Evolutionary conservation across 1,284 basidiomycete genomes (phyloP).

Genomic region (Trichosporon coremiiforme): DNA sequence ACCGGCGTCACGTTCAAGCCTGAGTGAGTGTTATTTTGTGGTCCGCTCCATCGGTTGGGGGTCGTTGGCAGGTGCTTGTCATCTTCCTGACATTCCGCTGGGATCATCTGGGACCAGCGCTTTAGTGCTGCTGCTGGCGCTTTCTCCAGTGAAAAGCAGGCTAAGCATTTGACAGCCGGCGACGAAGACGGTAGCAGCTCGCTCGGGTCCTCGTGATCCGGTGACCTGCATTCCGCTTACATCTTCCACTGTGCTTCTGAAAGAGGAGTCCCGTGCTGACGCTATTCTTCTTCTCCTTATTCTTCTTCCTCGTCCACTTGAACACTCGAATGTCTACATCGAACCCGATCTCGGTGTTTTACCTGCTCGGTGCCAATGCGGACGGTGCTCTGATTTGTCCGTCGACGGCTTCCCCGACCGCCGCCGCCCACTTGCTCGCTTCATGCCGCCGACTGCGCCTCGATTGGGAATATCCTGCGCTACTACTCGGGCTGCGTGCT

Average conservation of each 20-base stretch:
- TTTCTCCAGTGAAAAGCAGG: not conserved
- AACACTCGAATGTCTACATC: constrained; percentile 1
- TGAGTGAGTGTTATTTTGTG: constrained; percentile 41
- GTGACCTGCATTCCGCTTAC: not conserved
- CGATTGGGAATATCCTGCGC: not conserved
- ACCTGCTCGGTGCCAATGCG: constrained; percentile 1
- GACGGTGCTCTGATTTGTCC: constrained; percentile 11
- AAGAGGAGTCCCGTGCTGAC: not conserved
- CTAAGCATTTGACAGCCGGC: constrained; percentile 12
- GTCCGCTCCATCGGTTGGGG: too few species aligned
- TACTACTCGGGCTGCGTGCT: not conserved
- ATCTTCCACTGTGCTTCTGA: not conserved
- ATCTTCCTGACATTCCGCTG: constrained; percentile 10
- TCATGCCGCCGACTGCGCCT: not conserved
- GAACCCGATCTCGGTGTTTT: constrained; percentile 18
- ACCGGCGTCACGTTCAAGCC: constrained; percentile 55
- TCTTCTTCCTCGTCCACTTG: not conserved
- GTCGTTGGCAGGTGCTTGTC: not conserved
- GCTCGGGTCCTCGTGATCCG: constrained; percentile 17
- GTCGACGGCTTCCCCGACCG: not conserved
- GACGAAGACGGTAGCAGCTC: not conserved
- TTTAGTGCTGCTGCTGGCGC: not conserved
- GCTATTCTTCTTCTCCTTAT: not conserved
- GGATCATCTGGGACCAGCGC: not conserved
- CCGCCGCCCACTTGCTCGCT: not conserved